phyloP scores from a whole-genome alignment of 768 basidiomycete species.

The Boletus sp. region DNA sequence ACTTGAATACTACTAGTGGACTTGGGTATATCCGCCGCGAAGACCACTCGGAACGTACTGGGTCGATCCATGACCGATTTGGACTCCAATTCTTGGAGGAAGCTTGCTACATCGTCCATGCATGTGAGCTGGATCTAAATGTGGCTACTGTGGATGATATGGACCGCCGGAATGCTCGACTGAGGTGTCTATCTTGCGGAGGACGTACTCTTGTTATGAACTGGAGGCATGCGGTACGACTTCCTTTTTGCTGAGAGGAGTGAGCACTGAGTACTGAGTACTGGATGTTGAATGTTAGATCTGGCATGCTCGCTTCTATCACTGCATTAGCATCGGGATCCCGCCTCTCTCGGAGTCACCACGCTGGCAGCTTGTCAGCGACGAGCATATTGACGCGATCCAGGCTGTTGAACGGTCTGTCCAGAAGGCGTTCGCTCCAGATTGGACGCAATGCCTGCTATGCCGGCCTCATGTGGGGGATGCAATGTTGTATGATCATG shows the following conservation, averaged over 20 bases:
- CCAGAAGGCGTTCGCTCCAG: background rate
- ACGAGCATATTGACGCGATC: slow-evolving; percentile 6
- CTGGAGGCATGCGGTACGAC: slow-evolving; percentile 14
- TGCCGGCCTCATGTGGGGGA: slow-evolving; percentile 10
- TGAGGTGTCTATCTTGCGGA: slow-evolving; percentile 8
- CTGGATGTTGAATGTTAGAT: slow-evolving; percentile 2
- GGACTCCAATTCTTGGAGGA: background rate
- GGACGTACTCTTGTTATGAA: background rate
- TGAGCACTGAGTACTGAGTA: background rate
- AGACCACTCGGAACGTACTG: background rate
- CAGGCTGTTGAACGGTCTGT: slow-evolving; percentile 3
- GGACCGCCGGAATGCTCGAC: slow-evolving; percentile 8
- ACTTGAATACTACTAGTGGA: background rate
- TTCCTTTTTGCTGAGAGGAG: background rate
- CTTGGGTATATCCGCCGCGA: background rate
- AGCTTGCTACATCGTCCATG: background rate
- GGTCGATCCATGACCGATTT: background rate
- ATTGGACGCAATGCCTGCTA: slow-evolving; percentile 7
- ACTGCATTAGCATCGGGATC: slow-evolving; percentile 2
- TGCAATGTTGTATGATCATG: background rate
- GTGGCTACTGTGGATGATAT: background rate
- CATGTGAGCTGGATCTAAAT: slow-evolving; percentile 2
- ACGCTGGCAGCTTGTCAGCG: slow-evolving; percentile 11
- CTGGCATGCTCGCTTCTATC: slow-evolving; percentile 7
- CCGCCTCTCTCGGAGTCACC: background rate